Base-by-base conservation (phyloP, 1,284 basidiomycete species). In the Blastosporella zonata region DNA sequence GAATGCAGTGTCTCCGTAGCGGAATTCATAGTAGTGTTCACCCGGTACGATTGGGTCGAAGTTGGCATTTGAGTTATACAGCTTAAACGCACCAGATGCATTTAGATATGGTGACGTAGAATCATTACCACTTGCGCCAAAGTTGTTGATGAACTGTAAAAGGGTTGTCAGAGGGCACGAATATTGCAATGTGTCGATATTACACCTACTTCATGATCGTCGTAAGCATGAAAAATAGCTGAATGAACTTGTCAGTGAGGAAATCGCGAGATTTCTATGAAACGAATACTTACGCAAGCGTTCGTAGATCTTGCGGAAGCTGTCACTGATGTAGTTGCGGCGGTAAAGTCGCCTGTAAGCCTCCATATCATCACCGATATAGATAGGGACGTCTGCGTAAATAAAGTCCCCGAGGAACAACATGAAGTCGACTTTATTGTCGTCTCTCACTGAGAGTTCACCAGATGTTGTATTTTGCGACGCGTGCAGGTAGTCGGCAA, bases 391-490 rank as follows among this genome's bases (percentile, higher is more conserved):
- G 59, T 91, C 87, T 5, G 83, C 84, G 57, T 91, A 90, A 57
- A 91, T 84, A 58, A 87, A 84, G 59, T 90, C 85, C 1, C 85
- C 84, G 43, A 87, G 65, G 60, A 86, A 79, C 9, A 87, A 59
- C 65, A 87, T 64, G 56, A 87, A 88, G 48, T 79, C 75, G 1
- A 72, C 63, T 82, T 31, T 18, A 6, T 31, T 9, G 13, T n/a
- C 6, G 15, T 5, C 2, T 10, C 3, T 29, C 23, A 17, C 17
- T 31, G 13, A 13, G 12, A 13, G 18, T 37, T 18, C 18, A 28
- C 37, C 27, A 20, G 39, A 28, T 18, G 39, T 29, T 29, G 29
- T 13, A 15, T 31, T 31, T n/a, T n/a, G 10, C 6, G 47, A 31
- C 27, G 71, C 66, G 27, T 51, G 49, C 22, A 79, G 66, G 47